Evolutionary conservation across 345 rosid genomes (phyloP).

Genomic region (Cardamine chenopodiifolia): DNA sequence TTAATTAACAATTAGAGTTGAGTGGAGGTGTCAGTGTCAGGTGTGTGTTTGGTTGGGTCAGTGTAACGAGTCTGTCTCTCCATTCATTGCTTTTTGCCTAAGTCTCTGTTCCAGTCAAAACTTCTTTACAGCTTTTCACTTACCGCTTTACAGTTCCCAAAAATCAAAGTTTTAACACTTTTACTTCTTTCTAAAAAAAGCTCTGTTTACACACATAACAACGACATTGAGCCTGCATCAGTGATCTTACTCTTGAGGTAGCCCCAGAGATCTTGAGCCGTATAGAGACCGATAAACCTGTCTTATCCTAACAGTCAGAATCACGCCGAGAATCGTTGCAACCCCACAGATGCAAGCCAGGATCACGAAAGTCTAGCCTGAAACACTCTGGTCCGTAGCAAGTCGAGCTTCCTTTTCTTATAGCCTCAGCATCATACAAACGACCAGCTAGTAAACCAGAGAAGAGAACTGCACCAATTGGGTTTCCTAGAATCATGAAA

Average conservation of each 20-base stretch:
- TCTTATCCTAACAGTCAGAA: slow-evolving; percentile 61
- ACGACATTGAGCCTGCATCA: slow-evolving; percentile 4
- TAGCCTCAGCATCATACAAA: slow-evolving; percentile 75
- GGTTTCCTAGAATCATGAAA: slow-evolving; percentile 73
- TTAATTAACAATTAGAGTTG: slow-evolving; percentile 1
- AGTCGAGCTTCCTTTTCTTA: slow-evolving; percentile 65
- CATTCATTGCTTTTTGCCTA: slow-evolving; percentile 37
- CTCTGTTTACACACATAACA: slow-evolving; percentile 41
- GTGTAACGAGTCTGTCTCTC: slow-evolving; percentile 43
- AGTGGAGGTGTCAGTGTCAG: slow-evolving; percentile 39
- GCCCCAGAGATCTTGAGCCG: slow-evolving; percentile 45
- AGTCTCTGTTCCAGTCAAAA: slow-evolving; percentile 41
- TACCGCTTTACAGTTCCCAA: not conserved
- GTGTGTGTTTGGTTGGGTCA: slow-evolving; percentile 28
- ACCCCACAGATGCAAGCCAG: slow-evolving; percentile 69
- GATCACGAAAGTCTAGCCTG: slow-evolving; percentile 61
- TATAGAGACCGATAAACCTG: slow-evolving; percentile 84
- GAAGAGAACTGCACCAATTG: slow-evolving; percentile 78
- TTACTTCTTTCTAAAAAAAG: not conserved
- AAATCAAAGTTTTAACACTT: not conserved
- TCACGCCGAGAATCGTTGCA: slow-evolving; percentile 56
- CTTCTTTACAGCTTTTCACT: slow-evolving; percentile 27
- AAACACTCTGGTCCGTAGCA: slow-evolving; percentile 76
- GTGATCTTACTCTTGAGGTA: slow-evolving; percentile 9
- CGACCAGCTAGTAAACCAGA: slow-evolving; percentile 75